Evolutionary conservation across 768 basidiomycete species (phyloP), one percentile per base, ranked within the genome.

Genomic region (Collybia mongolica): DNA sequence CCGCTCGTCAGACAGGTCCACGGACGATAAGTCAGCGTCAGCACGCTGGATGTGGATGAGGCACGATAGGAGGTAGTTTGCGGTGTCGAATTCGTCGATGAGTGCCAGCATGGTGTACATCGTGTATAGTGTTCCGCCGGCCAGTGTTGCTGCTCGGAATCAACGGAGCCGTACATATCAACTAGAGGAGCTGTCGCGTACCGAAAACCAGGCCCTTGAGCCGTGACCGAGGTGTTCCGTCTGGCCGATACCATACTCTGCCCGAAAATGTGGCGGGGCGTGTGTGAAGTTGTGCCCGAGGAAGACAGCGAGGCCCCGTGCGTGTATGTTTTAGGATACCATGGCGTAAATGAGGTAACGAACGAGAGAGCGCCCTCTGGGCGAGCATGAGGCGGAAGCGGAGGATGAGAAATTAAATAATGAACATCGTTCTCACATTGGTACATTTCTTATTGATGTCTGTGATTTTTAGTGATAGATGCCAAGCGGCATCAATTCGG

Each of bases 181-280:
- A 7, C 42, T 35, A 49, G 14, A 32, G 38, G 26, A 6, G 50
- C 14, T 37, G 8, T 12, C 32, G 53, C 64, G 42, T 44, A 72
- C 71, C 65, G 48, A 68, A 63, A 14, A 64, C 49, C 11, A 63
- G 57, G 9, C 69, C 70, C 43, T 66, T 67, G 39, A 62, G 41
- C 53, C 61, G 65, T 3, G 71, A 72, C 42, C 72, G 58, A 38
- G 67, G 67, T 32, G 63, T 64, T 26, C 72, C 72, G 62, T 73
- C 69, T 23, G 54, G 56, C 54, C 65, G 60, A 58, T 63, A 70
- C 52, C 64, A 67, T 36, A 71, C 15, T 53, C 58, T 69, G 8
- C 57, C 53, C 36, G 60, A 59, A 44, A 65, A 48, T 14, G 61
- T 60, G 12, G 60, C 48, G 7, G 63, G 61, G 17, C 63, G 59